These are phyloP conservation scores for Aureobasidium sp. DNA, from an alignment of 2,329 filamentous ascomycete genomes.

Conservation along the genomic window DNA sequence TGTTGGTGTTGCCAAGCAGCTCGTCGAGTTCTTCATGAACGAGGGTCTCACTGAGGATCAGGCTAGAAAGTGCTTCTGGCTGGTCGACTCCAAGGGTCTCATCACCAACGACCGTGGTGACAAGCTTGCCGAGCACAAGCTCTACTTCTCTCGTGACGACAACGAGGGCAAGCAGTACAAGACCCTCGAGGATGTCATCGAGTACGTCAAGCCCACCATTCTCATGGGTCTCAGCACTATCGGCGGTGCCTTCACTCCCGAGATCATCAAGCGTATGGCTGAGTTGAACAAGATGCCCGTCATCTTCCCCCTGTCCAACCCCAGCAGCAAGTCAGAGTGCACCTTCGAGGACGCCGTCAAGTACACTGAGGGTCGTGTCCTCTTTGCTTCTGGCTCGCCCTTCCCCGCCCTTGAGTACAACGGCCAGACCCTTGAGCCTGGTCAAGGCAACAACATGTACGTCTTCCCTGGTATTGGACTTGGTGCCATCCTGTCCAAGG, in stretches of 20 bases:
- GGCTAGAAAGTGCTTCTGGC: constrained; percentile 88
- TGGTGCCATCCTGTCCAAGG: constrained; percentile 85
- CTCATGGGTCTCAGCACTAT: constrained; percentile 92
- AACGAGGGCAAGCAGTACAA: constrained; percentile 62
- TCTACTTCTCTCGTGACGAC: constrained; percentile 60
- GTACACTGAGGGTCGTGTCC: constrained; percentile 81
- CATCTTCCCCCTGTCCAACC: constrained; percentile 90
- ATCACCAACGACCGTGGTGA: constrained; percentile 91
- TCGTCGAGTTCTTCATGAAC: constrained; percentile 93
- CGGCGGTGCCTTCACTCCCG: constrained; percentile 86
- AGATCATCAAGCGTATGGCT: constrained; percentile 61
- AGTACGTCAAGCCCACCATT: constrained; percentile 90
- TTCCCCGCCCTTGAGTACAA: constrained; percentile 59
- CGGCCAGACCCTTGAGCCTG: constrained; percentile 42
- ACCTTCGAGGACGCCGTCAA: constrained; percentile 89
- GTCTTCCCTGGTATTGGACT: constrained; percentile 96
- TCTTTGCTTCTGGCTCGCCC: constrained; percentile 93
- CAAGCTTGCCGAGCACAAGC: constrained; percentile 78
- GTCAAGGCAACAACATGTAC: constrained; percentile 76
- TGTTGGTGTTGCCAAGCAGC: constrained; percentile 95
- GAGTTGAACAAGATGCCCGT: constrained; percentile 62
- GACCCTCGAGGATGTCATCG: constrained; percentile 82
- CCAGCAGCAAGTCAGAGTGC: constrained; percentile 93
- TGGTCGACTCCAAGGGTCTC: constrained; percentile 85
- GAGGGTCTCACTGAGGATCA: constrained; percentile 83